Evolutionary conservation across 768 basidiomycete genomes (phyloP).

Genomic region (Lepiota brunneoincarnata): DNA sequence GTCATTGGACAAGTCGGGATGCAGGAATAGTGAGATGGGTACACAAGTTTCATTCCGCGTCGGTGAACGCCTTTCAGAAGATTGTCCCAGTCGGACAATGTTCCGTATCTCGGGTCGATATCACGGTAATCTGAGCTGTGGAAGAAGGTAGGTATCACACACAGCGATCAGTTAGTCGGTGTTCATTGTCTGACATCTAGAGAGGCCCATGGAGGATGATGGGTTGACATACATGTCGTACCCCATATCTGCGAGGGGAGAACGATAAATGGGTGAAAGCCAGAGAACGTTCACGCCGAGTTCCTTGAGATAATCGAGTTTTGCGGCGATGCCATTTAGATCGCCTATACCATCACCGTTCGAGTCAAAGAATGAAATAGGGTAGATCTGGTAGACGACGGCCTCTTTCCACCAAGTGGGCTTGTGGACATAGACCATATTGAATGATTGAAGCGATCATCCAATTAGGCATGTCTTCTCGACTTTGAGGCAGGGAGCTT

Average conservation of each 20-base stretch:
- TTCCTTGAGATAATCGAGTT: slow-evolving; percentile 66
- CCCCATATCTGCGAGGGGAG: slow-evolving; percentile 70
- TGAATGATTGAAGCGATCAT: background rate
- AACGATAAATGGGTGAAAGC: slow-evolving; percentile 71
- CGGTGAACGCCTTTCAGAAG: slow-evolving; percentile 53
- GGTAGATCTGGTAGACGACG: slow-evolving; percentile 68
- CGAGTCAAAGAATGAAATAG: slow-evolving; percentile 68
- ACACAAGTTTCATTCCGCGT: slow-evolving; percentile 72
- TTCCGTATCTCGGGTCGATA: slow-evolving; percentile 66
- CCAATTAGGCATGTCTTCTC: background rate
- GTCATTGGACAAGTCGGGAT: background rate
- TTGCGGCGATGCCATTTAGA: slow-evolving; percentile 59
- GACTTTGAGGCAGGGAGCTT: background rate
- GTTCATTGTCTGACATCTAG: background rate
- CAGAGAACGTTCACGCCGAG: slow-evolving; percentile 69
- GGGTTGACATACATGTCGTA: slow-evolving; percentile 59
- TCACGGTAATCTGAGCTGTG: slow-evolving; percentile 61
- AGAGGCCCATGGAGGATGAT: background rate
- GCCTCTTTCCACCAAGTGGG: slow-evolving; percentile 57
- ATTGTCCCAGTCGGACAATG: slow-evolving; percentile 56
- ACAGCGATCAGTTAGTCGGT: slow-evolving; percentile 3
- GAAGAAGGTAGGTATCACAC: background rate
- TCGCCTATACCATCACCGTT: slow-evolving; percentile 72
- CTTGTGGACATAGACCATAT: slow-evolving; percentile 10
- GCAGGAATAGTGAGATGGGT: slow-evolving; percentile 16